Conservation (phyloP, 805 yeast species). For the Yarrowia phangngaensis region DNA sequence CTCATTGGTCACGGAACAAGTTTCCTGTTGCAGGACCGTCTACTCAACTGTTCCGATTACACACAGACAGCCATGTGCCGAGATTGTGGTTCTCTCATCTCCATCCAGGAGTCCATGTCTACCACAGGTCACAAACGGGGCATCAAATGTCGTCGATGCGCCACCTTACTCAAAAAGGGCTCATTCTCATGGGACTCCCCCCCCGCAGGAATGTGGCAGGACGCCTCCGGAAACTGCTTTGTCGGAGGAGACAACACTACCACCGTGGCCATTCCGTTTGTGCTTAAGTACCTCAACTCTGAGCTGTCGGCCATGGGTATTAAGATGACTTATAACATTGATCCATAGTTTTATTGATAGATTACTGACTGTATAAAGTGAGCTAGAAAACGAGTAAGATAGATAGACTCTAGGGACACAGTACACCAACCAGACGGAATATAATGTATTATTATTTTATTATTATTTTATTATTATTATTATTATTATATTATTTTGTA, state of each 20-base stretch:
- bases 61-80: slow-evolving; percentile 88
- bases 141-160: slow-evolving; percentile 87
- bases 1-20: slow-evolving; percentile 98
- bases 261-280: slow-evolving; percentile 94
- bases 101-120: slow-evolving; percentile 88
- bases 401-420: no score
- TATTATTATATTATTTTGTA: no score
- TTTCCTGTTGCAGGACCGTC: slow-evolving; percentile 86
- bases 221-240: slow-evolving; percentile 87
- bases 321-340: slow-evolving; percentile 81
- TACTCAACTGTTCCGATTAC: slow-evolving; percentile 92
- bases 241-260: slow-evolving; percentile 93
- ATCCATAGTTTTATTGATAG: no score
- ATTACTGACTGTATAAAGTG: no score
- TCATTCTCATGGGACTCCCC: slow-evolving; percentile 38
- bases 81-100: slow-evolving; percentile 84
- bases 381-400: no score
- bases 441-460: no score
- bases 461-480: no score
- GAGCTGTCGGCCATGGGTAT: slow-evolving; percentile 98
- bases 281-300: slow-evolving; percentile 87
- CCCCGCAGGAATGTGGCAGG: slow-evolving; percentile 74
- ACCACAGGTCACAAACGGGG: slow-evolving; percentile 77
- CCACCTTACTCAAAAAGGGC: slow-evolving; percentile 45
- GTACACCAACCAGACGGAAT: no score